These are phyloP conservation scores for Phaeotremella skinneri DNA, from an alignment of 768 basidiomycete genomes.

Conservation along the genomic window DNA sequence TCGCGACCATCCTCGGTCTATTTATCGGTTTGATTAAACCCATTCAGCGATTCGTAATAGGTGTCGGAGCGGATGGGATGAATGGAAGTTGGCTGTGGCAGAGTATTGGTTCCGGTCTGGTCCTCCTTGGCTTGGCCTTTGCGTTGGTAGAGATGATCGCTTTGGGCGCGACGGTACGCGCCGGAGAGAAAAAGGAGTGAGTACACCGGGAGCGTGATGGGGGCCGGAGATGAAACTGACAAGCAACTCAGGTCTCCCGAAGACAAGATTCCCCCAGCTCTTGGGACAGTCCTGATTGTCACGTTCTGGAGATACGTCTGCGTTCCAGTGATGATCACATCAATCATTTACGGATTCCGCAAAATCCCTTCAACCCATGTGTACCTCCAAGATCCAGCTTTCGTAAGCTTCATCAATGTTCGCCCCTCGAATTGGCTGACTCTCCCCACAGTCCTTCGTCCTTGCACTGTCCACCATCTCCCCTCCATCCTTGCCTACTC, in stretches of 20 bases:
- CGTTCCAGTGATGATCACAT: constrained; percentile 37
- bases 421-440: neutral
- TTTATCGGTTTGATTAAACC: constrained; percentile 45
- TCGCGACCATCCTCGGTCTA: constrained; percentile 37
- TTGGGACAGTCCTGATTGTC: constrained; percentile 41
- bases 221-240: neutral
- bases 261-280: constrained; percentile 40
- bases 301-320: constrained; percentile 39
- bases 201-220: constrained; percentile 10
- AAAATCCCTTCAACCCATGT: constrained; percentile 39
- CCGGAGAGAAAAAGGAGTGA: constrained; percentile 32
- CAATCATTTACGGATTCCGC: constrained; percentile 40
- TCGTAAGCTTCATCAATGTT: constrained; percentile 36
- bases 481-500: constrained; percentile 30
- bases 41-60: constrained; percentile 32
- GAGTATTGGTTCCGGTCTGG: constrained; percentile 35
- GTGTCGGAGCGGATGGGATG: constrained; percentile 9
- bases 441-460: constrained; percentile 37
- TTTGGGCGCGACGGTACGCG: constrained; percentile 33
- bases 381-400: constrained; percentile 47
- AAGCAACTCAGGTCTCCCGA: constrained; percentile 18
- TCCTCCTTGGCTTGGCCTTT: constrained; percentile 32
- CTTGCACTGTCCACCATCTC: constrained; percentile 35
- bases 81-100: constrained; percentile 39
- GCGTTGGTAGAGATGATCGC: constrained; percentile 41